phyloP scores from a whole-genome alignment of 805 yeast genomes.

The Candida gorgasii region DNA sequence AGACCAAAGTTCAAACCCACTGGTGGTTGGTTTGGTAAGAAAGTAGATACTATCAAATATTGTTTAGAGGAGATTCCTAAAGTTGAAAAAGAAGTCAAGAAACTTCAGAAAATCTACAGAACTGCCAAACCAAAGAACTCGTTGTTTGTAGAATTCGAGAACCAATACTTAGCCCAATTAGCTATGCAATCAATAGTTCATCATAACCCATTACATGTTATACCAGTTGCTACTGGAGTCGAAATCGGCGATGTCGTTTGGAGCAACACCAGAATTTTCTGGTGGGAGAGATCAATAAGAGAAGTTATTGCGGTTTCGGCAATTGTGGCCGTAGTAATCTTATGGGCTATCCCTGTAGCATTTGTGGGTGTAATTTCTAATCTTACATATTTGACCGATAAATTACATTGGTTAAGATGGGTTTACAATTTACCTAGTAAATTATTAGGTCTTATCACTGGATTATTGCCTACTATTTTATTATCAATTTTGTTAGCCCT shows the following conservation, averaged over 20 bases:
- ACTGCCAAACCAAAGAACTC: constrained; percentile 69
- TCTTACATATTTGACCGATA: constrained; percentile 67
- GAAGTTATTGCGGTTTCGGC: constrained; percentile 51
- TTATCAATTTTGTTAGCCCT: constrained; percentile 82
- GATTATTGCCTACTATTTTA: constrained; percentile 79
- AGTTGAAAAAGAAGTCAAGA: constrained; percentile 55
- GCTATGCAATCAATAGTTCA: constrained; percentile 65
- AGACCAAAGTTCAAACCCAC: constrained; percentile 58
- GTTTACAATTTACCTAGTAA: constrained; percentile 69
- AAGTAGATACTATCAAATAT: constrained; percentile 62
- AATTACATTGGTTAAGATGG: constrained; percentile 73
- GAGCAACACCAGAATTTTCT: constrained; percentile 72
- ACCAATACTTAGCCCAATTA: constrained; percentile 72
- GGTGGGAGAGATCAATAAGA: constrained; percentile 75
- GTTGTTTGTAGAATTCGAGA: constrained; percentile 74
- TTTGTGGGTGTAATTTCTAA: constrained; percentile 94
- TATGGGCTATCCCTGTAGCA: constrained; percentile 98
- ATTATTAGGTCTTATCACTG: constrained; percentile 82
- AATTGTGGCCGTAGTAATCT: constrained; percentile 61
- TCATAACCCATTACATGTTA: constrained; percentile 65
- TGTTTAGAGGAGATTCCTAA: constrained; percentile 58
- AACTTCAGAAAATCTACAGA: constrained; percentile 52
- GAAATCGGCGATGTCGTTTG: constrained; percentile 66
- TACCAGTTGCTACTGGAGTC: constrained; percentile 61
- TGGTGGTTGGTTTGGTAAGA: constrained; percentile 46